These are phyloP conservation scores for Fusarium piperis DNA, from an alignment of 2,329 filamentous ascomycete species.

Conservation along the genomic window DNA sequence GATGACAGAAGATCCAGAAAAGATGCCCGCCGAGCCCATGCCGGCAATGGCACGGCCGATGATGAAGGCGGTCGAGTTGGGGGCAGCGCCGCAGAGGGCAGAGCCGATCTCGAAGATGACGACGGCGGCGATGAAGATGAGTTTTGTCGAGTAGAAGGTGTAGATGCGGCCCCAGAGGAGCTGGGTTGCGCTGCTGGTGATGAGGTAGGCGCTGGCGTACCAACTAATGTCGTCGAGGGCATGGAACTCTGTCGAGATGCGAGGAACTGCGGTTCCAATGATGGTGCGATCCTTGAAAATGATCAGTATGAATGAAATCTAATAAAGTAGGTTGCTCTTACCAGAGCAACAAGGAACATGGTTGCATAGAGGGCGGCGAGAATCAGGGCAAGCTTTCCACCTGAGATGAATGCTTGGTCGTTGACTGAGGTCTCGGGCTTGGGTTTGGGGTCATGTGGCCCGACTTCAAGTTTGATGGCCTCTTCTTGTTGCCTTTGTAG, in stretches of 20 bases:
- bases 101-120: conserved; percentile 40
- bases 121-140: conserved; percentile 36
- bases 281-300: conserved; percentile 9
- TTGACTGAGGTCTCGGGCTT: neutral
- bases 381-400: conserved; percentile 7
- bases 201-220: conserved; percentile 43
- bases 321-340: neutral
- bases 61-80: conserved; percentile 48
- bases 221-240: conserved; percentile 55
- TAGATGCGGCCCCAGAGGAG: conserved; percentile 43
- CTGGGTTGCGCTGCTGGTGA: conserved; percentile 40
- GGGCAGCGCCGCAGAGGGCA: conserved; percentile 38
- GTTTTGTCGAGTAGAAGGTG: conserved; percentile 43
- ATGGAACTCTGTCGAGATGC: conserved; percentile 47
- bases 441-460: neutral
- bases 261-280: conserved; percentile 16
- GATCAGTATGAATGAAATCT: neutral
- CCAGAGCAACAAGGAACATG: conserved; percentile 14
- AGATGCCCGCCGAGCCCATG: conserved; percentile 48
- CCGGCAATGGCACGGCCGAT: conserved; percentile 51
- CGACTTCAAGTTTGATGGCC: neutral
- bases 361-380: conserved; percentile 12
- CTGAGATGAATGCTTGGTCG: neutral
- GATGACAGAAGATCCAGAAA: conserved; percentile 44
- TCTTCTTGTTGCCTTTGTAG: neutral